Evolutionary conservation across 768 basidiomycete genomes (phyloP).

Genomic region (Boletales sp.): DNA sequence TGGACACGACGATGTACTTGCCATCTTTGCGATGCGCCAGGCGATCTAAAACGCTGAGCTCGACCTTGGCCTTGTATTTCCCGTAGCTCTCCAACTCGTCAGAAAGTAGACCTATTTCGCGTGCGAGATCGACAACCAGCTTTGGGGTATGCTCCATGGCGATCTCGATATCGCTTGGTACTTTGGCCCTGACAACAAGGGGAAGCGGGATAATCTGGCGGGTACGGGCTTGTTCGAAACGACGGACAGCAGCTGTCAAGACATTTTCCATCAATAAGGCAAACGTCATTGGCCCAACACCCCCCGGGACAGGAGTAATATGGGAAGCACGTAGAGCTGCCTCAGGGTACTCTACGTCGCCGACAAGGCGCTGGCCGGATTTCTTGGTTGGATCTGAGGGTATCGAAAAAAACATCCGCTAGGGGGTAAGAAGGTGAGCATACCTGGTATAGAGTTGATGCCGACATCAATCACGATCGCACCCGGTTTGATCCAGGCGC

Average conservation of each 20-base stretch:
- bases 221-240: slow-evolving; percentile 65
- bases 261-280: slow-evolving; percentile 98
- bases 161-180: slow-evolving; percentile 96
- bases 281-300: slow-evolving; percentile 99
- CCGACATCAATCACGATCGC: slow-evolving; percentile 97
- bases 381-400: slow-evolving; percentile 80
- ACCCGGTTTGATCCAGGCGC: slow-evolving; percentile 93
- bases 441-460: slow-evolving; percentile 92
- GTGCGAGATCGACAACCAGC: slow-evolving; percentile 76
- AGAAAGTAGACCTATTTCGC: slow-evolving; percentile 81
- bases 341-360: slow-evolving; percentile 85
- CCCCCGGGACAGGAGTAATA: slow-evolving; percentile 98
- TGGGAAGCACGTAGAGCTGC: slow-evolving; percentile 77
- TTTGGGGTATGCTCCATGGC: slow-evolving; percentile 94
- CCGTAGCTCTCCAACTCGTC: slow-evolving; percentile 94
- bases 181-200: slow-evolving; percentile 76
- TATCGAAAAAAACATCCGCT: background rate
- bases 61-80: slow-evolving; percentile 96
- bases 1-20: slow-evolving; percentile 95
- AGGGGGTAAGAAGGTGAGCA: slow-evolving; percentile 6
- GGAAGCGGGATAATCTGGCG: slow-evolving; percentile 75
- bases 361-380: slow-evolving; percentile 91
- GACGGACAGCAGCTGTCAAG: slow-evolving; percentile 74
- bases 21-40: slow-evolving; percentile 83
- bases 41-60: slow-evolving; percentile 82